Conservation (phyloP, 805 yeast species). For the Metschnikowia reukaufii region DNA sequence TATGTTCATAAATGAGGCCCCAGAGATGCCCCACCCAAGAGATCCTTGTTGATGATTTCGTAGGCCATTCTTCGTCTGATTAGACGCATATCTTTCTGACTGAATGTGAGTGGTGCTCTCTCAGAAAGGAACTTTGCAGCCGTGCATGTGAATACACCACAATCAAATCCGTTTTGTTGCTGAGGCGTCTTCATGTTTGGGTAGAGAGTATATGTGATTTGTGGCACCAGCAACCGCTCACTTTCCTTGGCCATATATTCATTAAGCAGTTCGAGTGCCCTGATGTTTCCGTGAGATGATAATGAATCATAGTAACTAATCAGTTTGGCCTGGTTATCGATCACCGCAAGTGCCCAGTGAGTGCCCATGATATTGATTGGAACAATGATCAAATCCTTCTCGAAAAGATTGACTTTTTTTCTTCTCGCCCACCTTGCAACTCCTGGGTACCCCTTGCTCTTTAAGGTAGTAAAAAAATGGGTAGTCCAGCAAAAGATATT, state of each 20-base stretch:
- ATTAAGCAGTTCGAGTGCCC: constrained; percentile 46
- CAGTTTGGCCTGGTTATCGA: constrained; percentile 58
- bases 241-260: constrained; percentile 72
- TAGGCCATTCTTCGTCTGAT: constrained; percentile 70
- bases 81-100: constrained; percentile 66
- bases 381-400: constrained; percentile 64
- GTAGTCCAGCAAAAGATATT: constrained; percentile 76
- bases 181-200: constrained; percentile 58
- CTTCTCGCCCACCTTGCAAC: constrained; percentile 84
- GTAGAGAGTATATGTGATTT: constrained; percentile 24
- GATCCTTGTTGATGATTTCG: constrained; percentile 45
- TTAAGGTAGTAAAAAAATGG: constrained; percentile 77
- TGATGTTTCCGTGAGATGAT: constrained; percentile 42
- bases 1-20: constrained; percentile 14
- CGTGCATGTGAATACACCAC: constrained; percentile 92
- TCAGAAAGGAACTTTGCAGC: constrained; percentile 63
- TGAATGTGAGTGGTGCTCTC: constrained; percentile 49
- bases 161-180: constrained; percentile 87
- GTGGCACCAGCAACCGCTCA: constrained; percentile 38
- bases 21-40: constrained; percentile 23
- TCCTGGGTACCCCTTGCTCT: constrained; percentile 72
- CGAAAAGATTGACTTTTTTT: constrained; percentile 63
- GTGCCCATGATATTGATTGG: constrained; percentile 83
- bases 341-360: constrained; percentile 90
- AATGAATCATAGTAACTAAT: constrained; percentile 81